phyloP scores from a whole-genome alignment of 2,329 filamentous ascomycete species.

The Cladosporium halotolerans region DNA sequence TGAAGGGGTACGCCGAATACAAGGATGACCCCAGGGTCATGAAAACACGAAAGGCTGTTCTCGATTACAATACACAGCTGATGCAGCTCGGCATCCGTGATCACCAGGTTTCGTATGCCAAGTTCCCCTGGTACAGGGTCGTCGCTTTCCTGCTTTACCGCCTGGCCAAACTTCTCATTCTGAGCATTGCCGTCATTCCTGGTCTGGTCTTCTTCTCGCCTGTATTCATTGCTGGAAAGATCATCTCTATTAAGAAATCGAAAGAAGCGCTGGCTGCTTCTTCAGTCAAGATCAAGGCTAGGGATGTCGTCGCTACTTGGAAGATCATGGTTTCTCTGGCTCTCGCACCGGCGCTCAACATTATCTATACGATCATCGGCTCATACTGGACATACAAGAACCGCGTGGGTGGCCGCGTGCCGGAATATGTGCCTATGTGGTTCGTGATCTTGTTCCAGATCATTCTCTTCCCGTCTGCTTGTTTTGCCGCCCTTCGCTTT shows the following conservation, averaged over 20 bases:
- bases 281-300: slow-evolving; percentile 79
- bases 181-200: slow-evolving; percentile 76
- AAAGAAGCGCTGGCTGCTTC: slow-evolving; percentile 77
- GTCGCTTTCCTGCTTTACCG: slow-evolving; percentile 74
- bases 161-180: slow-evolving; percentile 65
- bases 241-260: slow-evolving; percentile 76
- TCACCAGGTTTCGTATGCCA: slow-evolving; percentile 89
- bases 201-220: slow-evolving; percentile 83
- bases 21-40: slow-evolving; percentile 84
- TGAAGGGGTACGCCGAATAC: slow-evolving; percentile 86
- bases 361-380: slow-evolving; percentile 69
- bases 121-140: slow-evolving; percentile 70
- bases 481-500: slow-evolving; percentile 87
- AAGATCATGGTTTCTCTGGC: slow-evolving; percentile 84
- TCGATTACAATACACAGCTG: slow-evolving; percentile 80
- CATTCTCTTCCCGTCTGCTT: slow-evolving; percentile 78
- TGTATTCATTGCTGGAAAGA: slow-evolving; percentile 76
- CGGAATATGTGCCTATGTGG: slow-evolving; percentile 74
- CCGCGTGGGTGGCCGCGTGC: slow-evolving; percentile 74
- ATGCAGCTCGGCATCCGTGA: slow-evolving; percentile 82
- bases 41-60: slow-evolving; percentile 66
- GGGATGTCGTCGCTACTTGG: slow-evolving; percentile 90
- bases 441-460: slow-evolving; percentile 67
- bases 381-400: slow-evolving; percentile 75
- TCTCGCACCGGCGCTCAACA: slow-evolving; percentile 74